Percentiles rank a stretch among this genome's conserved stretches.
These are phyloP conservation scores for Claviceps sp. DNA, from an alignment of 2,329 filamentous ascomycete species.

Conservation along the genomic window DNA sequence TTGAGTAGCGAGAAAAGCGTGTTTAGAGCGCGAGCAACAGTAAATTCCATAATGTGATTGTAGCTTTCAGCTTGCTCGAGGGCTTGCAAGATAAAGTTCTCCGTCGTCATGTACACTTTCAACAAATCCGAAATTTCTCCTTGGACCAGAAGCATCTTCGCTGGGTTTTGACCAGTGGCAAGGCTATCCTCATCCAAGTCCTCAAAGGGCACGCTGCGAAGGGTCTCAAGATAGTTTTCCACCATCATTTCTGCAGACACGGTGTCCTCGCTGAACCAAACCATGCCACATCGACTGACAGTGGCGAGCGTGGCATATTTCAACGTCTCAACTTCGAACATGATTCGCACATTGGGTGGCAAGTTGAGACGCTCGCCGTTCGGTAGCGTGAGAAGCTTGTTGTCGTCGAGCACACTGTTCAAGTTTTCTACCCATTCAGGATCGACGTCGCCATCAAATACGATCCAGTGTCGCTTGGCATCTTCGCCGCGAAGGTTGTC, in stretches of 20 bases:
- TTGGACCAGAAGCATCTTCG: slow-evolving; percentile 69
- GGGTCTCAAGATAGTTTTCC: slow-evolving; percentile 71
- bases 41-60: slow-evolving; percentile 98
- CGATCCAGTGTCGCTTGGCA: slow-evolving; percentile 95
- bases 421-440: slow-evolving; percentile 99
- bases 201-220: slow-evolving; percentile 76
- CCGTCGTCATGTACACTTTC: slow-evolving; percentile 58
- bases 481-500: slow-evolving; percentile 97
- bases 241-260: slow-evolving; percentile 91
- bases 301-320: slow-evolving; percentile 96
- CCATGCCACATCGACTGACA: slow-evolving; percentile 99
- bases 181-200: slow-evolving; percentile 89
- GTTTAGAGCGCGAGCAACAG: slow-evolving; percentile 74
- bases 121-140: slow-evolving; percentile 67
- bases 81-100: slow-evolving; percentile 68
- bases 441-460: slow-evolving; percentile 98
- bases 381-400: slow-evolving; percentile 90
- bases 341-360: slow-evolving; percentile 89
- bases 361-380: slow-evolving; percentile 97
- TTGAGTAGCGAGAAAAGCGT: slow-evolving; percentile 93
- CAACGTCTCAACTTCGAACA: slow-evolving; percentile 98
- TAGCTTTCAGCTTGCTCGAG: slow-evolving; percentile 65
- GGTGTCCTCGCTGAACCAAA: slow-evolving; percentile 98
- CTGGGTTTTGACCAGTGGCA: slow-evolving; percentile 58
- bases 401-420: slow-evolving; percentile 98